phyloP scores from a whole-genome alignment of 108 stramenopile species.

The Stephanodiscus minutulus region DNA sequence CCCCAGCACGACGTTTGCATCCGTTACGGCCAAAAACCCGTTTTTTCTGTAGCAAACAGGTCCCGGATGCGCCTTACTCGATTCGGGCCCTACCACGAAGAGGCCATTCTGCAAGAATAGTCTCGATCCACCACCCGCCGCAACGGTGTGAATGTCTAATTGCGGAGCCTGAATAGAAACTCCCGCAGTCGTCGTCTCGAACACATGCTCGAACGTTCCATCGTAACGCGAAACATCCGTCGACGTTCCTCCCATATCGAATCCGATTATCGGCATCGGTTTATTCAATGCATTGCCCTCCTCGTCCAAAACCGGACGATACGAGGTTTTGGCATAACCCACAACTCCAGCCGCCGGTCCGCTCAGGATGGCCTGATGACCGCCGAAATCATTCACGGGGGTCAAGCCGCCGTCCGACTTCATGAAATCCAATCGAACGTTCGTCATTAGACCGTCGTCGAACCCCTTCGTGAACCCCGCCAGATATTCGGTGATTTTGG shows the following conservation, averaged over 20 bases:
- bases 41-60: constrained; percentile 98
- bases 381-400: constrained; percentile 90
- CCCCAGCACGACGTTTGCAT: constrained; percentile 97
- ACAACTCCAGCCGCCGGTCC: constrained; percentile 96
- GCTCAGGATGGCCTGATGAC: constrained; percentile 92
- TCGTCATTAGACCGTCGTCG: constrained; percentile 68
- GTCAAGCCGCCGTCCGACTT: constrained; percentile 98
- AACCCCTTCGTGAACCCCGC: constrained; percentile 87
- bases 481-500: constrained; percentile 90
- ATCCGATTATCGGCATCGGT: constrained; percentile 92
- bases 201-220: constrained; percentile 91
- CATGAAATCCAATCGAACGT: constrained; percentile 94
- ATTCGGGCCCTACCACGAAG: constrained; percentile 96
- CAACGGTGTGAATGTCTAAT: constrained; percentile 98
- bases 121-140: constrained; percentile 91
- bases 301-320: constrained; percentile 30
- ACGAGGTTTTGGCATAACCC: constrained; percentile 97
- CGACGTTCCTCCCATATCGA: constrained; percentile 99
- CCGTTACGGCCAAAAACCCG: constrained; percentile 96
- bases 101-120: constrained; percentile 91
- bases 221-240: constrained; percentile 94
- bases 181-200: constrained; percentile 96
- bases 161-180: constrained; percentile 94
- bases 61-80: constrained; percentile 96
- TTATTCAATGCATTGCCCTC: constrained; percentile 37